phyloP scores from a whole-genome alignment of 306 rosid genomes.

The Potentilla sterilis region DNA sequence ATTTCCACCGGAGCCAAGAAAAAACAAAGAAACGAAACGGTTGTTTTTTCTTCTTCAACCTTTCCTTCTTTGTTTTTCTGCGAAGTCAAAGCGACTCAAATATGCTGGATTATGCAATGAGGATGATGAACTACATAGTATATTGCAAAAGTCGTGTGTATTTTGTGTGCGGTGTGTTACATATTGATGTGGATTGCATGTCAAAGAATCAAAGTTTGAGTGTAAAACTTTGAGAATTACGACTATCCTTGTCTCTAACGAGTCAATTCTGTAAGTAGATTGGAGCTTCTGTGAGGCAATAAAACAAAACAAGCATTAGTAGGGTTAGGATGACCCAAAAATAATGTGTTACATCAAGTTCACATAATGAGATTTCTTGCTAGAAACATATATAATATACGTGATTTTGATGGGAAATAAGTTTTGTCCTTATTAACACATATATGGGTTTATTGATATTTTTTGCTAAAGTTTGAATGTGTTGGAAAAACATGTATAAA shows the following conservation, averaged over 20 bases:
- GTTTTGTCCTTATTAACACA: background rate
- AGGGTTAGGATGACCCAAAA: background rate
- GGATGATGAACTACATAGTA: background rate
- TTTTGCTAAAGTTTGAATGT: background rate
- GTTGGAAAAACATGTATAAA: background rate
- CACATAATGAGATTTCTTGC: background rate
- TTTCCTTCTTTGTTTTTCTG: background rate
- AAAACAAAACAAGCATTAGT: background rate
- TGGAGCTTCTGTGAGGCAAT: background rate
- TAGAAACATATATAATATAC: background rate
- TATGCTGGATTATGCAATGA: background rate
- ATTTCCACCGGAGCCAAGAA: background rate
- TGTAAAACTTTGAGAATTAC: conserved; percentile 1
- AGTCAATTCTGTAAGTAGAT: background rate
- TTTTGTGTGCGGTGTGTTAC: background rate
- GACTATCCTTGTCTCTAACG: background rate
- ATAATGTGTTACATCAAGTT: background rate
- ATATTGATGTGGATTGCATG: background rate
- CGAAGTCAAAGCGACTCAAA: conserved; percentile 19
- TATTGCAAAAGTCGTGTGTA: background rate
- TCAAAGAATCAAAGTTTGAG: background rate
- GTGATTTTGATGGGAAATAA: background rate
- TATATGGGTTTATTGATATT: background rate
- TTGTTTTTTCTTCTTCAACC: background rate
- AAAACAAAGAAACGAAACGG: background rate